Evolutionary conservation across 495 filamentous ascomycete species (phyloP), one percentile per base, ranked within the genome.

Genomic region (Physcia stellaris): DNA sequence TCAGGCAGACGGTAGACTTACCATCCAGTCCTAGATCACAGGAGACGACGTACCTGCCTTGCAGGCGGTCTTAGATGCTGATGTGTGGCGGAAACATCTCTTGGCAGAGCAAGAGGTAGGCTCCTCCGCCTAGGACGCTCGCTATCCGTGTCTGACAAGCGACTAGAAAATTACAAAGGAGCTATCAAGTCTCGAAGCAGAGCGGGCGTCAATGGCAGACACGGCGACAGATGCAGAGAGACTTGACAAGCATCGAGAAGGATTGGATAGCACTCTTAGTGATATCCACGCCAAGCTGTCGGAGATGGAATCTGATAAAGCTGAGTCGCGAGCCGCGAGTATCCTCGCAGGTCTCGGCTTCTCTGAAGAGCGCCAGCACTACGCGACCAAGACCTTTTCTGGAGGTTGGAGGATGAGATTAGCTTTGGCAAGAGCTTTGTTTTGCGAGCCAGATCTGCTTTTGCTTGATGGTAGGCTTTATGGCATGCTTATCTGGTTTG

Each of bases 391-490:
- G 67, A 96, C 87, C 13, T 99, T 99, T 66, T 99, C 90, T 27
- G 90, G 90, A 68, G 90, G 90, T 80, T 99, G 90, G 90, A 75
- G 90, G 60, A 99, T 99, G 90, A 77, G 90, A 70, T 66, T 99
- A 38, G 90, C 90, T 5, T 67, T 99, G 28, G 90, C 90, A 4
- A 71, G 90, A 68, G 90, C 90, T 7, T 70, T 99, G 26, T 99
- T 99, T 69, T 99, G 90, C 65, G 92, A 99, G 57, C 90, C 90
- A 24, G 90, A 99, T 62, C 64, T 99, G 17, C 68, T 99, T 44
- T 71, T 99, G 50, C 85, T 98, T 53, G 90, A 98, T 63, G 71
- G 70, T 73, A 59, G 20, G 54, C 40, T 9, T 33, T 4, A 18
- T 4, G 6, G 10, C 4, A 21, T 26, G 6, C 19, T 17, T 2